Base-by-base conservation (phyloP, 116 monocot species). In the Trichopus zeylanicus region DNA sequence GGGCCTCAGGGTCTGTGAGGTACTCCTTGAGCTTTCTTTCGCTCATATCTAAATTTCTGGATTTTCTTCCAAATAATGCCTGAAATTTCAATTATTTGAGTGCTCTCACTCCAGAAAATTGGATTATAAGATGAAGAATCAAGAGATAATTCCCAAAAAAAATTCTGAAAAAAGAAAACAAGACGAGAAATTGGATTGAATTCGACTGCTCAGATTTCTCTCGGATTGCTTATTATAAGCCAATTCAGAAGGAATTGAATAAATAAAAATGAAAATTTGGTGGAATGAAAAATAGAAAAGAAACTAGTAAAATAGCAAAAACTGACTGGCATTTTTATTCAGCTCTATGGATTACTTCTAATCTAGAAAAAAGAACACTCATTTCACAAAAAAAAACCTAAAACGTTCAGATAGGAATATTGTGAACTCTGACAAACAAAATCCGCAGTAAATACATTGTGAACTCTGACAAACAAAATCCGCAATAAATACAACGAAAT, bases 1-100 rank as follows among this genome's bases (percentile, higher is more conserved):
- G 47, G 16, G 37, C 76, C 23, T 74, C 88, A 2, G 60, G 12
- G 15, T 87, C 91, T 0, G 65, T 42, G 16, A 42, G 12, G 18
- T 42, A 16, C 18, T 42, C 13, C 42, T 42, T 18, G 42, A 42
- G 42, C 42, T 18, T 13, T 16, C 42, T 42, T 42, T 42, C 42
- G 3, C 2, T 3, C 42, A 42, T 13, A 16, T 16, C 13, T 2
- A 3, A 42, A 42, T n/a, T n/a, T n/a, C n/a, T 13, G 3, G 3
- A 42, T 16, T 16, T 42, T 42, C 42, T n/a, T 42, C 42, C 2
- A 13, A 15, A 9, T 42, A 13, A 42, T 42, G 18, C n/a, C n/a
- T 42, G 18, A n/a, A 42, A 42, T 42, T n/a, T n/a, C 42, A 42
- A 42, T 42, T 13, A 13, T 1, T 42, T 9, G 13, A n/a, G 42